Evolutionary conservation across 2,329 filamentous ascomycete genomes (phyloP).

Genomic region (Penicillium sp.): DNA sequence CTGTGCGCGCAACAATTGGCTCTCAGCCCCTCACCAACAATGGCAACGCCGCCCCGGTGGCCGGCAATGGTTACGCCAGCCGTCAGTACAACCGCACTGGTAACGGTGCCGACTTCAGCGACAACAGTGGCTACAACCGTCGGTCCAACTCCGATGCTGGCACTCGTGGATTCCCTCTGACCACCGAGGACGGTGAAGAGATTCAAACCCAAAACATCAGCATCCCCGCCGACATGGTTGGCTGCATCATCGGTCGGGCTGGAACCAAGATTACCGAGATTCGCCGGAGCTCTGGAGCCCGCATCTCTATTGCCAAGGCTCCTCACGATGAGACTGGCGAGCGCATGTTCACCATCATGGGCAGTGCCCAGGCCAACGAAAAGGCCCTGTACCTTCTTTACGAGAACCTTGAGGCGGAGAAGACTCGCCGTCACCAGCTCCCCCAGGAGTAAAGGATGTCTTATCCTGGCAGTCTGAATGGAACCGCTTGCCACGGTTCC

Average conservation of each 20-base stretch:
- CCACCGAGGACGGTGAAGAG: constrained; percentile 95
- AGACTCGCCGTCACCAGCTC: constrained; percentile 92
- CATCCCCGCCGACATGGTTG: constrained; percentile 99
- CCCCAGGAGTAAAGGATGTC: constrained; percentile 51
- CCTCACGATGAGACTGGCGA: constrained; percentile 97
- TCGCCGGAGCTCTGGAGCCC: constrained; percentile 90
- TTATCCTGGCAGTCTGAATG: constrained; percentile 14
- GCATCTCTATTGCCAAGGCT: constrained; percentile 96
- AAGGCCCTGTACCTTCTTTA: constrained; percentile 94
- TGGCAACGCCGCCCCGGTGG: constrained; percentile 48
- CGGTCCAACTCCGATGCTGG: constrained; percentile 82
- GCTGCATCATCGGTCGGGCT: constrained; percentile 94
- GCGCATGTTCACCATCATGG: constrained; percentile 99
- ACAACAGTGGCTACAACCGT: constrained; percentile 71
- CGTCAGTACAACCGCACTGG: constrained; percentile 88
- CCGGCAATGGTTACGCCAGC: constrained; percentile 53
- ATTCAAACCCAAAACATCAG: constrained; percentile 99
- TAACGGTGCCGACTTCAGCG: constrained; percentile 96
- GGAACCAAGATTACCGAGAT: constrained; percentile 99
- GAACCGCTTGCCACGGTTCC: constrained; percentile 18
- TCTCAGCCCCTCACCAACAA: constrained; percentile 55
- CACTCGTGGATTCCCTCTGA: constrained; percentile 77
- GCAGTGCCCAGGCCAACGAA: constrained; percentile 89
- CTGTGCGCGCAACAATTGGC: constrained; percentile 76
- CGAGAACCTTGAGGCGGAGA: constrained; percentile 98